phyloP scores from a whole-genome alignment of 257 asterid genomes.

The Ocimum tenuiflorum region DNA sequence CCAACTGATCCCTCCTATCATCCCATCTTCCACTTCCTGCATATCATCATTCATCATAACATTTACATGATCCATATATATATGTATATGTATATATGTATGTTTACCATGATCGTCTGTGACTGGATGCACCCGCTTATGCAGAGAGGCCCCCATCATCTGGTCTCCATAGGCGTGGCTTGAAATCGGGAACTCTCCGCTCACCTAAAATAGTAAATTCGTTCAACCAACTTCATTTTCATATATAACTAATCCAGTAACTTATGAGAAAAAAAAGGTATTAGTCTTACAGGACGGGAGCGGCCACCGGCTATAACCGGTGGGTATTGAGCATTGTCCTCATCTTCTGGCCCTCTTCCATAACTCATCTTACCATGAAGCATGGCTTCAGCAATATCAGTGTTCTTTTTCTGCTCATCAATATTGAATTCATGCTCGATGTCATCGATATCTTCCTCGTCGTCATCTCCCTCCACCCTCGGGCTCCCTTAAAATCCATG shows the following conservation, averaged over 20 bases:
- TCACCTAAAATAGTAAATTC: conserved; percentile 39
- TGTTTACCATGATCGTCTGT: too few species aligned
- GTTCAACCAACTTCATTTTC: too few species aligned
- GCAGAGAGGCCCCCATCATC: conserved; percentile 53
- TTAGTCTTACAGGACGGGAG: conserved; percentile 51
- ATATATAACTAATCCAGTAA: too few species aligned
- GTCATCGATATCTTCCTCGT: conserved; percentile 90
- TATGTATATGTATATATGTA: too few species aligned
- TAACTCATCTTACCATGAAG: conserved; percentile 97
- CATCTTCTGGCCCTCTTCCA: conserved; percentile 90
- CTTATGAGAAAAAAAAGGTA: too few species aligned
- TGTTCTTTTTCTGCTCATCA: conserved; percentile 58
- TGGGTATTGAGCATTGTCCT: conserved; percentile 65
- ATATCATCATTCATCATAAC: conserved; percentile 48
- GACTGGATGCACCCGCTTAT: conserved; percentile 71
- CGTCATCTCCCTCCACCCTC: conserved; percentile 95
- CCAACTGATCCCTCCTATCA: conserved; percentile 56
- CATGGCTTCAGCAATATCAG: conserved; percentile 66
- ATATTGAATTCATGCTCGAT: conserved; percentile 92
- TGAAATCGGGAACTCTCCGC: conserved; percentile 70
- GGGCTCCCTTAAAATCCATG: conserved; percentile 92
- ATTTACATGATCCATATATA: too few species aligned
- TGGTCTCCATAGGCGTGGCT: conserved; percentile 69
- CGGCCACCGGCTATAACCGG: conserved; percentile 75
- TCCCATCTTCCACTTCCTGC: conserved; percentile 86